phyloP scores from a whole-genome alignment of 345 rosid species.

The Eucalyptus cladocalyx region DNA sequence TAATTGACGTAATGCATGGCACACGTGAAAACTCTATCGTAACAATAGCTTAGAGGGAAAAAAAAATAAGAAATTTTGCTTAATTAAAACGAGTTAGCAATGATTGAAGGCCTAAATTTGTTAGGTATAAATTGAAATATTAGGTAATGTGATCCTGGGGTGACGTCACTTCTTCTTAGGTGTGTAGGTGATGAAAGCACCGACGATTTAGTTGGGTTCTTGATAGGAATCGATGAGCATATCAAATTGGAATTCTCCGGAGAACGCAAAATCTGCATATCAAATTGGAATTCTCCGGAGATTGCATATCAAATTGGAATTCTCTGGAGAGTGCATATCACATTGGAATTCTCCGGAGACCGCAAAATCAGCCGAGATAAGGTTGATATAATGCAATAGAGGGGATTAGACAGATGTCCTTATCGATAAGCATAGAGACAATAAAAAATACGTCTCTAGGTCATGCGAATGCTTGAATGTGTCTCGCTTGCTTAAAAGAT shows the following conservation, averaged over 20 bases:
- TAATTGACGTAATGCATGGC: neutral
- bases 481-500: neutral
- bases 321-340: no score
- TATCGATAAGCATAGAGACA: neutral
- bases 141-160: neutral
- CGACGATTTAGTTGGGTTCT: neutral
- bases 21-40: neutral
- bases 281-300: no score
- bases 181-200: neutral
- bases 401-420: neutral
- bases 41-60: neutral
- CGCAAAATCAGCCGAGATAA: neutral
- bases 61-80: neutral
- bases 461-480: neutral
- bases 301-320: no score
- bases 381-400: neutral
- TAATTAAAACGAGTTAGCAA: neutral
- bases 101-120: neutral
- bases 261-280: no score
- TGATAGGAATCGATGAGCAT: neutral
- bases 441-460: neutral
- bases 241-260: no score
- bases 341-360: neutral
- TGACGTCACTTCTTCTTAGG: neutral
- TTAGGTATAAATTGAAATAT: neutral